These are phyloP conservation scores for Chrysopogon serrulatus DNA, from an alignment of 176 grass and related monocot species.

Conservation along the genomic window DNA sequence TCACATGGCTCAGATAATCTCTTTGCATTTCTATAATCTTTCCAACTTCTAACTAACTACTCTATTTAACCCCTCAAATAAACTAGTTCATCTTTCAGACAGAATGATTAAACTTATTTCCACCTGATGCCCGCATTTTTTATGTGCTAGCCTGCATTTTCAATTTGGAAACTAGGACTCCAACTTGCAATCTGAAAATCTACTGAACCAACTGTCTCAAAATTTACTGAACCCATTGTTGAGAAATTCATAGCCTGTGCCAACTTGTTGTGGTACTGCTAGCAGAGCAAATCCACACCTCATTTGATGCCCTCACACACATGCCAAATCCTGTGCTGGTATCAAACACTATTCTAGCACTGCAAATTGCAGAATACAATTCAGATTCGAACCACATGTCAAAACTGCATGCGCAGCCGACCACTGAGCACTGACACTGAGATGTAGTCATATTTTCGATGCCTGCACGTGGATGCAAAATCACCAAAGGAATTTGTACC, in stretches of 20 bases:
- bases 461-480: constrained; percentile 14
- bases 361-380: constrained; percentile 9
- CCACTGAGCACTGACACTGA: too few species aligned
- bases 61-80: background rate
- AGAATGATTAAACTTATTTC: background rate
- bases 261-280: constrained; percentile 10
- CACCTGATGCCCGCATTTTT: background rate
- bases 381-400: background rate
- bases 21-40: background rate
- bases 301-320: background rate
- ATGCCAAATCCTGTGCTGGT: background rate
- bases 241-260: background rate
- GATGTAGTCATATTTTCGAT: background rate
- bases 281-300: background rate
- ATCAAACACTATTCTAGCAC: background rate
- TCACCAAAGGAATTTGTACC: constrained; percentile 11
- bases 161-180: background rate
- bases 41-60: background rate
- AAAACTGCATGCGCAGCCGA: background rate
- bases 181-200: background rate
- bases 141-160: background rate
- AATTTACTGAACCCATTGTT: too few species aligned
- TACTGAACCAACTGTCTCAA: background rate
- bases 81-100: background rate
- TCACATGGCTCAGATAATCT: background rate